Evolutionary conservation across 345 rosid species (phyloP).

Genomic region (Microcos paniculata): DNA sequence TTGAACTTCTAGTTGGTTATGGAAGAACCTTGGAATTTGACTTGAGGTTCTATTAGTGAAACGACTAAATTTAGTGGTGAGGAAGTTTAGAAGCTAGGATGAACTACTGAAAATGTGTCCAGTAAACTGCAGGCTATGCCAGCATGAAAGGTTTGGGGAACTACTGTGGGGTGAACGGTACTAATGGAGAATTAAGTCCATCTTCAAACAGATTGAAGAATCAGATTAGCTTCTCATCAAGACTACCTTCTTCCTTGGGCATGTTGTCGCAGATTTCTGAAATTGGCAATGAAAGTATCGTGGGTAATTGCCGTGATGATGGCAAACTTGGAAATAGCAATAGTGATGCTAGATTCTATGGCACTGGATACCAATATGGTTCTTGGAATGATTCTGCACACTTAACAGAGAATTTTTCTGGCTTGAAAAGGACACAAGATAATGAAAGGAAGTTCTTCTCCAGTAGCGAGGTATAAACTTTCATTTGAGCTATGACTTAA

Average conservation of each 20-base stretch:
- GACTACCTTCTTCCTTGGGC: constrained; percentile 65
- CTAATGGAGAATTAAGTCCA: constrained; percentile 49
- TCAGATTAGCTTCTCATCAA: constrained; percentile 57
- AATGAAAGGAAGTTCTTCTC: constrained; percentile 35
- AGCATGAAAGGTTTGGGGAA: constrained; percentile 45
- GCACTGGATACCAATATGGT: constrained; percentile 38
- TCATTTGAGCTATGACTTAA: background rate
- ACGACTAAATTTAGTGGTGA: background rate
- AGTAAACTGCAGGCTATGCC: constrained; percentile 57
- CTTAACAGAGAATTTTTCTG: constrained; percentile 40
- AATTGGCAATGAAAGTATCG: constrained; percentile 36
- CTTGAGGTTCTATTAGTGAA: background rate
- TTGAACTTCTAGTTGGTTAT: background rate
- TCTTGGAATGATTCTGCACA: constrained; percentile 64
- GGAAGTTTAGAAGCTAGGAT: constrained; percentile 10
- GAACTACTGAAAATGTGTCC: constrained; percentile 19
- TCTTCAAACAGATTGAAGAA: constrained; percentile 49
- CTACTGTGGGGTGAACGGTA: constrained; percentile 43
- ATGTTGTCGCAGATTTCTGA: constrained; percentile 75
- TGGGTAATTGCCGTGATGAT: constrained; percentile 27
- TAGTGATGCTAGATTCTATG: constrained; percentile 25
- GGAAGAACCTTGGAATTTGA: background rate
- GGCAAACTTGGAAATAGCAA: constrained; percentile 30
- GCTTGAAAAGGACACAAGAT: constrained; percentile 50
- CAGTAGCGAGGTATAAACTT: constrained; percentile 45